Evolutionary conservation across 139 green algal species (phyloP).

Genomic region (Volvox reticuliferus): DNA sequence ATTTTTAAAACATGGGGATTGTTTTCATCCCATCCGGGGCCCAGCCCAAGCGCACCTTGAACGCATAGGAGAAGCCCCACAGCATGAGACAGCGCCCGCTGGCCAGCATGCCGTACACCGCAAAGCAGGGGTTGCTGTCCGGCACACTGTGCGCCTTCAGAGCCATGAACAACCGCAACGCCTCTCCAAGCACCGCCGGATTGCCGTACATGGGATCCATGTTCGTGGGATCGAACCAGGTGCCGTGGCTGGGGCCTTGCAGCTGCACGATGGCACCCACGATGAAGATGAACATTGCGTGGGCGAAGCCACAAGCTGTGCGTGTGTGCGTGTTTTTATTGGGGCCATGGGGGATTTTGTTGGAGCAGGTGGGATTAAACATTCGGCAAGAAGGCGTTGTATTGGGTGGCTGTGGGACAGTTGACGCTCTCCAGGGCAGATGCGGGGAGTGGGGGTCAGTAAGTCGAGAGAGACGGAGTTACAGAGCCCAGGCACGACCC

Average conservation of each 20-base stretch:
- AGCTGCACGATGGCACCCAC: neutral
- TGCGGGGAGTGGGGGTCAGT: too few species aligned
- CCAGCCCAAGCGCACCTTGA: too few species aligned
- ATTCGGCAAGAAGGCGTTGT: too few species aligned
- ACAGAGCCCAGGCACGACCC: too few species aligned
- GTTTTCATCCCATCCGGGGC: too few species aligned
- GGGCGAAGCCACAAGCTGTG: neutral
- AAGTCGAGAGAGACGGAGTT: too few species aligned
- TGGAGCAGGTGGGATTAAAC: too few species aligned
- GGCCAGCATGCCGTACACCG: conserved; percentile 4
- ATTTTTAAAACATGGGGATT: too few species aligned
- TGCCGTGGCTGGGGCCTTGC: neutral
- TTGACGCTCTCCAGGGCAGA: too few species aligned
- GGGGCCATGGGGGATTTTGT: too few species aligned
- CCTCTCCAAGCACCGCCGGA: neutral
- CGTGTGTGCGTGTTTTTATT: too few species aligned
- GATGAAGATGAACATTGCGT: neutral
- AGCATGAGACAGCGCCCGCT: neutral
- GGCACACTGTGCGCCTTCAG: neutral
- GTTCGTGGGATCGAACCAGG: conserved; percentile 4
- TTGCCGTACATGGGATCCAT: neutral
- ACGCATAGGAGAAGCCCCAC: conserved; percentile 11
- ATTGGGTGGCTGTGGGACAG: too few species aligned
- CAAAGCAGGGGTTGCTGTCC: neutral
- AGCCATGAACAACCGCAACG: neutral